These are phyloP conservation scores for Mycosarcoma mackinlayi DNA, from an alignment of 1,284 basidiomycete genomes.

Conservation along the genomic window DNA sequence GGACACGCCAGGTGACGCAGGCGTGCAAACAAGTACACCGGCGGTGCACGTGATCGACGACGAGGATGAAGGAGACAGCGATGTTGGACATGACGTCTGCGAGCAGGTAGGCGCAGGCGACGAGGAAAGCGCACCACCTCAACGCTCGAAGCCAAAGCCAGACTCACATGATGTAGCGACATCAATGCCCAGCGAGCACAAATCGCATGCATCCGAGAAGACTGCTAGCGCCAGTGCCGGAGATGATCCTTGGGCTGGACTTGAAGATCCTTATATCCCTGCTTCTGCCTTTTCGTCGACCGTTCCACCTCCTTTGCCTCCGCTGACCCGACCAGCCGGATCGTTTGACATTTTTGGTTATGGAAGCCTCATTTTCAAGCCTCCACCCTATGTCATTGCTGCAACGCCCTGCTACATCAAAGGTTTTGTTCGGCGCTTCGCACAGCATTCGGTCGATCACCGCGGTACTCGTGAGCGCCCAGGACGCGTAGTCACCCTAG, in stretches of 20 bases:
- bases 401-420: constrained; percentile 79
- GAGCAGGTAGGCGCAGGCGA: constrained; percentile 22
- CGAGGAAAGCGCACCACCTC: constrained; percentile 26
- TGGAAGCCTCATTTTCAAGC: constrained; percentile 66
- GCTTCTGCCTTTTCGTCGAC: constrained; percentile 30
- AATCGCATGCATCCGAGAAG: not conserved
- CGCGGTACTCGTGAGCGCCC: constrained; percentile 63
- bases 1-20: not conserved
- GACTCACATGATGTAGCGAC: not conserved
- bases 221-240: not conserved
- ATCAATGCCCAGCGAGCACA: not conserved
- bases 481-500: constrained; percentile 85
- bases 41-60: constrained; percentile 31
- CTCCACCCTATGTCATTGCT: constrained; percentile 64
- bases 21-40: not conserved
- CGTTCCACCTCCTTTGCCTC: constrained; percentile 30
- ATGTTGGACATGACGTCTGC: constrained; percentile 13
- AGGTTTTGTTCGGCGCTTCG: constrained; percentile 85
- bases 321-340: constrained; percentile 43
- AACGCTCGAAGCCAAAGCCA: not conserved
- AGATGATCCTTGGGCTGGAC: constrained; percentile 36
- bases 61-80: constrained; percentile 2
- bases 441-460: constrained; percentile 87
- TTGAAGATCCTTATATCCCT: constrained; percentile 38
- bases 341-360: constrained; percentile 66